phyloP scores from a whole-genome alignment of 768 basidiomycete species.

The Cystobasidium ongulense region DNA sequence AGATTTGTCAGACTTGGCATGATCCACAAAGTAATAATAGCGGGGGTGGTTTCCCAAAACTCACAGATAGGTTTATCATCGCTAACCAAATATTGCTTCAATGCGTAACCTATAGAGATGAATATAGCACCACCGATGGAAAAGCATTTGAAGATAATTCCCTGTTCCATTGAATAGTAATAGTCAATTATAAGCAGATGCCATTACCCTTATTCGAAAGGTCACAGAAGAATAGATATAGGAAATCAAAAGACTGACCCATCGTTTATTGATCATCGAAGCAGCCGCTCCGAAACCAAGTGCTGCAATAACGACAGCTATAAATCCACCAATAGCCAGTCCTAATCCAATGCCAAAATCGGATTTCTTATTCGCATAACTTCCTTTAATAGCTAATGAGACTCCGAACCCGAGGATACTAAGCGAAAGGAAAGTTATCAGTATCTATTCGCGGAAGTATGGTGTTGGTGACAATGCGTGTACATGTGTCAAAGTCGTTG shows the following conservation, averaged over 20 bases:
- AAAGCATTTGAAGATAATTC: conserved; percentile 15
- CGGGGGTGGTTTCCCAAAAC: not conserved
- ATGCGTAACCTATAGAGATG: conserved; percentile 8
- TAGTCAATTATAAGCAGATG: no score
- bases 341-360: conserved; percentile 15
- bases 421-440: not conserved
- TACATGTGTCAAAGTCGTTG: not conserved
- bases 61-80: conserved; percentile 9
- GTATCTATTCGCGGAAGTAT: not conserved
- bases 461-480: no score
- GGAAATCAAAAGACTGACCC: not conserved
- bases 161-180: not conserved
- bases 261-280: not conserved
- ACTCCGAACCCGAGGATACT: conserved; percentile 23
- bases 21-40: not conserved
- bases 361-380: not conserved
- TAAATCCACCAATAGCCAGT: conserved; percentile 1
- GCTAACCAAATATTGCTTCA: conserved; percentile 20
- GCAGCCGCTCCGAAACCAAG: conserved; percentile 26
- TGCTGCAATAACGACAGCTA: conserved; percentile 16
- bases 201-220: not conserved
- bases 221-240: not conserved
- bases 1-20: not conserved
- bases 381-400: conserved; percentile 3
- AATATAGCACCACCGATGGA: conserved; percentile 1